These are phyloP conservation scores for Xanthoceras sorbifolium DNA, from an alignment of 345 rosid genomes.

Conservation along the genomic window DNA sequence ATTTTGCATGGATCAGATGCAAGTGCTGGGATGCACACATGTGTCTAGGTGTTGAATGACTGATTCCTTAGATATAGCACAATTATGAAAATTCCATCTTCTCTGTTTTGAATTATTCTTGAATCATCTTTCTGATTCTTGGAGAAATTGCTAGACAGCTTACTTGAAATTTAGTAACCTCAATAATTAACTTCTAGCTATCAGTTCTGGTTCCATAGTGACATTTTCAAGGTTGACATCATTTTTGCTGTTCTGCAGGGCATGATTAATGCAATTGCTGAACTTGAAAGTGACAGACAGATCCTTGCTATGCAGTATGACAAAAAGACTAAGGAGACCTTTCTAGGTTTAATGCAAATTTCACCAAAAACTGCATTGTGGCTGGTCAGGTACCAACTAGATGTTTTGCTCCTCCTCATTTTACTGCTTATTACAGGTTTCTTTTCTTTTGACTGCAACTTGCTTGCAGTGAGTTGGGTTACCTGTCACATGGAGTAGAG, in stretches of 20 bases:
- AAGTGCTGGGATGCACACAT: background rate
- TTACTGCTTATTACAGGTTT: background rate
- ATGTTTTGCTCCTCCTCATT: constrained; percentile 17
- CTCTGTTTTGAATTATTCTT: background rate
- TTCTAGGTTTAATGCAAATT: constrained; percentile 81
- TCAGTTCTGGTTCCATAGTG: background rate
- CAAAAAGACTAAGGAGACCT: constrained; percentile 70
- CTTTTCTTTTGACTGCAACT: constrained; percentile 18
- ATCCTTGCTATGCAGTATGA: constrained; percentile 60
- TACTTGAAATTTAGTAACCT: background rate
- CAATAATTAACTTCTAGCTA: background rate
- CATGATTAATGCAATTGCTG: constrained; percentile 87
- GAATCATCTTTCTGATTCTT: background rate
- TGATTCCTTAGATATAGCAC: background rate
- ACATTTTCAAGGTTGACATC: constrained; percentile 18
- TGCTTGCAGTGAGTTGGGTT: constrained; percentile 65
- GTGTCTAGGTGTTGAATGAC: background rate
- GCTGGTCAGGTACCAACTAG: constrained; percentile 59
- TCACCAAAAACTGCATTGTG: constrained; percentile 64
- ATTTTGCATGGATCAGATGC: background rate
- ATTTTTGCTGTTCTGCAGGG: constrained; percentile 49
- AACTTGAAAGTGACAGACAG: constrained; percentile 89
- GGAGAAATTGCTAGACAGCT: background rate
- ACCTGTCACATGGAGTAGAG: constrained; percentile 52
- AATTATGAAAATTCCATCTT: background rate